Conservation (phyloP, 331 rosid species). For the Pyracantha coccinea region DNA sequence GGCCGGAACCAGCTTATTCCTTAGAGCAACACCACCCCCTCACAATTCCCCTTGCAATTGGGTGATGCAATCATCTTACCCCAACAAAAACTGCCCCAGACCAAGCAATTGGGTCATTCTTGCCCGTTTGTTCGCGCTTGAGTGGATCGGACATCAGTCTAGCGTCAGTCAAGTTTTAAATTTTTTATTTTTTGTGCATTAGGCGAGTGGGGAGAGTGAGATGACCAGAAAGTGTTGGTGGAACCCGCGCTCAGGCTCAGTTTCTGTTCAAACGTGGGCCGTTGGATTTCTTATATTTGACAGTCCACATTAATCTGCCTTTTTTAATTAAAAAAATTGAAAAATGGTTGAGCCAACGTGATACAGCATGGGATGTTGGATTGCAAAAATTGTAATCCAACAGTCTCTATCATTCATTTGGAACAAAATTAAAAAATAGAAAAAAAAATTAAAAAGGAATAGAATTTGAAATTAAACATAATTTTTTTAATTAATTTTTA, state of each 20-base stretch:
- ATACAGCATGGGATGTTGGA: background rate
- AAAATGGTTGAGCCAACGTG: background rate
- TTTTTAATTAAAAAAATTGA: no score
- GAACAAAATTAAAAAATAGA: no score
- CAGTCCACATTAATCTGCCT: background rate
- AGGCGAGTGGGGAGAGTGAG: background rate
- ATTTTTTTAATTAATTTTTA: no score
- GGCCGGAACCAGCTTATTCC: background rate
- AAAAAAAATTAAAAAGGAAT: no score
- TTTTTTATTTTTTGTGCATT: no score
- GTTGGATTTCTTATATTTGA: no score
- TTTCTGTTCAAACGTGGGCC: background rate
- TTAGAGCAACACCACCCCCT: no score
- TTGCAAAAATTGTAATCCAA: background rate
- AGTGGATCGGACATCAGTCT: rapidly evolving
- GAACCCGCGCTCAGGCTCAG: no score
- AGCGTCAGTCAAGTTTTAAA: no score
- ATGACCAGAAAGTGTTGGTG: no score
- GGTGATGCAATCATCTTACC: background rate
- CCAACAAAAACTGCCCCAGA: background rate
- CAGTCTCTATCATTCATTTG: background rate
- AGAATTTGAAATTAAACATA: no score
- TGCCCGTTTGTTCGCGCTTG: rapidly evolving
- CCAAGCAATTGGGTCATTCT: background rate
- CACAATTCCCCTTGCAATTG: background rate